These are phyloP conservation scores for Clarireedia hainanense DNA, from an alignment of 2,329 filamentous ascomycete genomes.

Conservation along the genomic window DNA sequence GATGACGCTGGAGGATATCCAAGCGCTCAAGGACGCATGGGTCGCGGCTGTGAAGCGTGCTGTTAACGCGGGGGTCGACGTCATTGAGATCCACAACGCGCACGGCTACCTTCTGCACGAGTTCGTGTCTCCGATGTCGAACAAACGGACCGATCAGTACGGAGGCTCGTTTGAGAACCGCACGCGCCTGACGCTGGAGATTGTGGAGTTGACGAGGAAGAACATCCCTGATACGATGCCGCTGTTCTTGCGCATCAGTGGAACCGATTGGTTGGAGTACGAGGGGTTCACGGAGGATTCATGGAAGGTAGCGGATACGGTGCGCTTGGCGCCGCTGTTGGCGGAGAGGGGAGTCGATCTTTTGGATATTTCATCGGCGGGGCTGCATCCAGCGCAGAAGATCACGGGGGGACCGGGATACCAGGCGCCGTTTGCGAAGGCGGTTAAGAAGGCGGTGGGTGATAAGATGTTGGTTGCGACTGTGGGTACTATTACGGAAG, in stretches of 20 bases:
- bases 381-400: conserved; percentile 52
- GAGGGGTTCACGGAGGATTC: conserved; percentile 45
- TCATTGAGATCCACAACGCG: conserved; percentile 72
- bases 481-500: conserved; percentile 43
- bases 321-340: conserved; percentile 54
- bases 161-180: conserved; percentile 68
- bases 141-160: conserved; percentile 60
- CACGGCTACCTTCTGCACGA: conserved; percentile 69
- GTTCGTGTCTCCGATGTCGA: conserved; percentile 64
- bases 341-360: conserved; percentile 64
- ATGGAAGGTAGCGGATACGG: conserved; percentile 61
- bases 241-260: conserved; percentile 65
- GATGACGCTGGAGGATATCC: conserved; percentile 62
- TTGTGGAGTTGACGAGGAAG: conserved; percentile 53
- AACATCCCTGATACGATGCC: conserved; percentile 62
- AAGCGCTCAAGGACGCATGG: conserved; percentile 54
- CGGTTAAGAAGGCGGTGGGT: conserved; percentile 65
- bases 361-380: conserved; percentile 64
- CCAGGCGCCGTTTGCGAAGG: conserved; percentile 62
- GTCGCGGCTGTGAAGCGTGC: conserved; percentile 50
- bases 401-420: conserved; percentile 55
- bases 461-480: conserved; percentile 42
- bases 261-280: conserved; percentile 67
- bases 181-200: conserved; percentile 57
- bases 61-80: conserved; percentile 59